Base-by-base conservation (phyloP, 2,329 filamentous ascomycete species). In the Xylariaceae sp. region DNA sequence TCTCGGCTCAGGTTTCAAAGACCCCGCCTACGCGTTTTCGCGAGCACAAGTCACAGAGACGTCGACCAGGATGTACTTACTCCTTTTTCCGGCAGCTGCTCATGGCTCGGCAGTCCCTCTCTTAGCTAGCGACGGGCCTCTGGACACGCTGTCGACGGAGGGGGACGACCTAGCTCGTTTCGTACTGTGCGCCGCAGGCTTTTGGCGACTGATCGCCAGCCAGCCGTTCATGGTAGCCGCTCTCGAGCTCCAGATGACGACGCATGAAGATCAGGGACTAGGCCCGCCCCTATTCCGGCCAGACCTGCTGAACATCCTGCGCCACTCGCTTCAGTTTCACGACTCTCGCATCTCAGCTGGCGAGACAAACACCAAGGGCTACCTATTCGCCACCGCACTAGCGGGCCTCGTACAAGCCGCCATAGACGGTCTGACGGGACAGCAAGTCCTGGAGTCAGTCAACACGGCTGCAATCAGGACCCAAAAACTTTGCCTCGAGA, bases 321-420 rank as follows among this genome's bases (percentile, higher is more conserved):
- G 65, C 0, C 66, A 74, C 9, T 57, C 62, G 0, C 64, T 59
- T 26, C 34, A 34, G 0, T 75, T 68, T 67, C 50, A 50, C 1
- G 50, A 70, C 31, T 45, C 50, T 5, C 60, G 56, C 7, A 59
- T 77, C n/a, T 47, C 63, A 31, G 62, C 60, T 0, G 74, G 72
- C 2, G 72, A 78, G 53, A 76, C 72, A 0, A 78, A 77, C 38
- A 56, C 71, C 14, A 78, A 78, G 46, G 69, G 70, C 0, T 68
- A 69, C 28, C 34, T 78, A 13, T 60, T 76, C 9, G 44, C 59
- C 1, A 52, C 51, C 7, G 48, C 68, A 9, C 48, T 72, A 1
- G 48, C 48, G 4, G 60, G 64, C 0, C 64, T 74, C 30, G 57
- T 76, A 0, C 58, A 69, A 3, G 66, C 59, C 0, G 52, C 73